A percentile compares a stretch with the other conserved stretches of the same genome.
Conservation (phyloP, 495 filamentous ascomycete genomes). For the Penicillium mononematosum region DNA sequence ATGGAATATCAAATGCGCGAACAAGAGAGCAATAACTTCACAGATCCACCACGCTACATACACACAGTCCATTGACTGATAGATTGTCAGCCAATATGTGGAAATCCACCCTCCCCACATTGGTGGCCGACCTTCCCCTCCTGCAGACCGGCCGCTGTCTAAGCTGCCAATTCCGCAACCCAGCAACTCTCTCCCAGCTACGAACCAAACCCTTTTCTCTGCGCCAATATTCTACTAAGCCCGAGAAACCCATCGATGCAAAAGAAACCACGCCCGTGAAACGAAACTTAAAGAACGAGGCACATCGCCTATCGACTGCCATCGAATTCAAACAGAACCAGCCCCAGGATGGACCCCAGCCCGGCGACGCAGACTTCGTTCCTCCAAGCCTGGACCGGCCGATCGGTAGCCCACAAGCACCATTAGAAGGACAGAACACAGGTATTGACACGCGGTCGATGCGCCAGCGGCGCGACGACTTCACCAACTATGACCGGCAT, state of each 20-base stretch:
- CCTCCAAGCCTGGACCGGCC: conserved; percentile 73
- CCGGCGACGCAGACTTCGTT: conserved; percentile 59
- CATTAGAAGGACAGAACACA: conserved; percentile 72
- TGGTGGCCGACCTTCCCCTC: conserved; percentile 26
- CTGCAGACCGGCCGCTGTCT: conserved; percentile 37
- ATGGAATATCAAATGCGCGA: conserved; percentile 1
- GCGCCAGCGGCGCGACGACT: conserved; percentile 71
- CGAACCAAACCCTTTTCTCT: conserved; percentile 24
- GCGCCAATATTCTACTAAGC: conserved; percentile 35
- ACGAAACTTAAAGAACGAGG: conserved; percentile 2
- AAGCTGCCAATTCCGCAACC: conserved; percentile 41
- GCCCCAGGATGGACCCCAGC: conserved; percentile 26
- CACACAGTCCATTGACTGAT: background rate
- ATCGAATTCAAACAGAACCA: conserved; percentile 38
- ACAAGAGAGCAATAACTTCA: background rate
- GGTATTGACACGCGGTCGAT: conserved; percentile 68
- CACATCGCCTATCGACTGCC: conserved; percentile 11
- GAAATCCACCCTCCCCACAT: conserved; percentile 27
- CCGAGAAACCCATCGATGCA: background rate
- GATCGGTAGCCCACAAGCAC: conserved; percentile 74
- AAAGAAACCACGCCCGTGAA: background rate
- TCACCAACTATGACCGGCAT: conserved; percentile 82
- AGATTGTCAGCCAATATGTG: conserved; percentile 32
- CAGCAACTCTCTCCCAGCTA: conserved; percentile 20
- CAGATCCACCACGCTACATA: background rate